A percentile compares a stretch with the other conserved stretches of the same genome.
Conservation (phyloP, 2,329 filamentous ascomycete genomes). For the Ophiostoma pallidulum region DNA sequence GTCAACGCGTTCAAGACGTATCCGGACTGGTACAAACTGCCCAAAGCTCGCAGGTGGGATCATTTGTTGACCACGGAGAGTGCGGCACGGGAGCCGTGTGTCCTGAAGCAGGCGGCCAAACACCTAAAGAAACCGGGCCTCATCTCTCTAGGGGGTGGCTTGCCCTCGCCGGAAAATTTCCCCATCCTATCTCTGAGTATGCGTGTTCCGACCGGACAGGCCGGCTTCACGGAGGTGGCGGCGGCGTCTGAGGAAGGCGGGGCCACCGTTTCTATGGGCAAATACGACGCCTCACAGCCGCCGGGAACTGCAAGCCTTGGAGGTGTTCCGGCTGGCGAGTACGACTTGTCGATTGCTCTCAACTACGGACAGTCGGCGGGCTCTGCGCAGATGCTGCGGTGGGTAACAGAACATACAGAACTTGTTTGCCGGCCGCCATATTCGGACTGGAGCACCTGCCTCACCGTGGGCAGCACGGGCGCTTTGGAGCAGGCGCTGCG, state of each 20-base stretch:
- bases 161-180: conserved; percentile 85
- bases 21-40: conserved; percentile 43
- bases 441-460: conserved; percentile 75
- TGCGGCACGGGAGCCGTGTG: conserved; percentile 50
- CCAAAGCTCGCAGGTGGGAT: conserved; percentile 75
- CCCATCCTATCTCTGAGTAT: conserved; percentile 73
- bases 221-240: conserved; percentile 59
- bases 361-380: conserved; percentile 90
- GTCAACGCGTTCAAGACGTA: conserved; percentile 77
- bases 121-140: conserved; percentile 72
- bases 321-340: conserved; percentile 26
- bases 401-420: conserved; percentile 91
- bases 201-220: conserved; percentile 58
- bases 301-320: conserved; percentile 27
- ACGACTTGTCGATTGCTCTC: conserved; percentile 77
- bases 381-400: conserved; percentile 77
- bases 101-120: conserved; percentile 74
- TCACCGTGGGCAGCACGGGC: conserved; percentile 80
- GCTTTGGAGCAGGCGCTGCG: conserved; percentile 75
- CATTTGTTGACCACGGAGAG: conserved; percentile 55
- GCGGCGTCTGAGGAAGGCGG: conserved; percentile 44
- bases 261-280: conserved; percentile 57
- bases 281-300: conserved; percentile 63
- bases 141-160: conserved; percentile 84
- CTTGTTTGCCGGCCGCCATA: conserved; percentile 81